phyloP scores from a whole-genome alignment of 306 rosid genomes.

The Cucumis hystrix region DNA sequence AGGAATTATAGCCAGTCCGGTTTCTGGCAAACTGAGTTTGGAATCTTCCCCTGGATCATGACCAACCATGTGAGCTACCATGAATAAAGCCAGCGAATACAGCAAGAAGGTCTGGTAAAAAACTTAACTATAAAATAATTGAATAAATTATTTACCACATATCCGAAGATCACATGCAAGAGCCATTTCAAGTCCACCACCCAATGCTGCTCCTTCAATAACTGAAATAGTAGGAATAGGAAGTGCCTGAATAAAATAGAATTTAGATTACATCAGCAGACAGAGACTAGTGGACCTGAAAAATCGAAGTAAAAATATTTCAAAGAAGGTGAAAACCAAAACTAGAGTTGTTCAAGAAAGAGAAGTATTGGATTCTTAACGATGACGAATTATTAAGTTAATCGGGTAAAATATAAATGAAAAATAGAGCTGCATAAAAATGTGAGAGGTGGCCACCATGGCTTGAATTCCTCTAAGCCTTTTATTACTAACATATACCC shows the following conservation, averaged over 20 bases:
- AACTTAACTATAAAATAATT: background rate
- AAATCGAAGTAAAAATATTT: background rate
- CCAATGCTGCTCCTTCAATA: conserved; percentile 88
- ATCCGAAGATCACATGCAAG: conserved; percentile 88
- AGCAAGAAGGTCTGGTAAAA: conserved; percentile 8
- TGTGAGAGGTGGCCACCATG: background rate
- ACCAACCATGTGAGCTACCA: conserved; percentile 9
- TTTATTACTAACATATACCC: background rate
- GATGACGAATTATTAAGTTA: background rate
- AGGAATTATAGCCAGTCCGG: conserved; percentile 94
- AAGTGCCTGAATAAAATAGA: conserved; percentile 39
- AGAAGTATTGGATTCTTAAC: background rate
- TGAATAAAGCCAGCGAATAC: conserved; percentile 3
- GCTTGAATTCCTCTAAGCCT: background rate
- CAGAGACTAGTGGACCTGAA: conserved; percentile 2
- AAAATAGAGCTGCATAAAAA: background rate
- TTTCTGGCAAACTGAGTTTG: conserved; percentile 80
- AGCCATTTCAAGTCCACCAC: conserved; percentile 98
- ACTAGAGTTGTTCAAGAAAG: background rate
- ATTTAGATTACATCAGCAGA: conserved; percentile 6
- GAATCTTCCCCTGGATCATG: conserved; percentile 57
- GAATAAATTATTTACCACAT: conserved; percentile 43
- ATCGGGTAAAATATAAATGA: background rate
- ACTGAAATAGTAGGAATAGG: conserved; percentile 68
- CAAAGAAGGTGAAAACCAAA: background rate